These are phyloP conservation scores for Aurantiochytrium sp. DNA, from an alignment of 108 stramenopile species.

Conservation along the genomic window DNA sequence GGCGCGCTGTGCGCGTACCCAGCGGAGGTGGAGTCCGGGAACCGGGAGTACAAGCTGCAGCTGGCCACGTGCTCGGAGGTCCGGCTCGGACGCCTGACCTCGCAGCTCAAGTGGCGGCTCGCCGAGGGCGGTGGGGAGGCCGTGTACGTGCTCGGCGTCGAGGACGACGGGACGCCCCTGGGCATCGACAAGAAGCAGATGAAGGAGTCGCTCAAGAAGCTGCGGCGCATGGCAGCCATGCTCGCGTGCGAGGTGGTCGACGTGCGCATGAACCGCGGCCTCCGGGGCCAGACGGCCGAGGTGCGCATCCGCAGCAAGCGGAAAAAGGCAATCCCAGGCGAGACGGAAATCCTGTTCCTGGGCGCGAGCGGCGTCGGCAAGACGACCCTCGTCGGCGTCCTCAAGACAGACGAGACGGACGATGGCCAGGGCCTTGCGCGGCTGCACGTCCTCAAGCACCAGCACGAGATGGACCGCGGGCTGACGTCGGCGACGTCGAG, in stretches of 20 bases:
- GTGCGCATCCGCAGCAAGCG: not conserved
- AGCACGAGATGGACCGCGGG: constrained; percentile 59
- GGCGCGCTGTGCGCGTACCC: not conserved
- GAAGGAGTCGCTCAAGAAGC: constrained; percentile 42
- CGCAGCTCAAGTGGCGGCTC: constrained; percentile 61
- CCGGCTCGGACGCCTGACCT: constrained; percentile 46
- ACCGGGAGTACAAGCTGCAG: constrained; percentile 58
- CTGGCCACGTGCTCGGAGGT: constrained; percentile 34
- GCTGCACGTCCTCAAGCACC: constrained; percentile 55
- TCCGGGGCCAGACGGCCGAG: not conserved
- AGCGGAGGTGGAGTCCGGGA: constrained; percentile 56
- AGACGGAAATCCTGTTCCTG: not conserved
- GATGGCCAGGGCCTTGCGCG: constrained; percentile 59
- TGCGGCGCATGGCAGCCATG: constrained; percentile 42
- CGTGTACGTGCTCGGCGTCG: constrained; percentile 51
- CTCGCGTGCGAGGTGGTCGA: constrained; percentile 37
- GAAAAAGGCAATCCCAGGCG: not conserved
- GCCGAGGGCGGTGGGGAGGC: constrained; percentile 50
- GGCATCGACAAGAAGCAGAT: constrained; percentile 49
- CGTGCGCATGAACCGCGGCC: not conserved
- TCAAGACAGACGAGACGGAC: constrained; percentile 51
- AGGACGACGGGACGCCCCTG: constrained; percentile 40
- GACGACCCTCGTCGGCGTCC: constrained; percentile 58
- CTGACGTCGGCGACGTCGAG: constrained; percentile 50
- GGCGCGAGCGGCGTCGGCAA: constrained; percentile 45